Conservation (phyloP, 495 filamentous ascomycete species). For the Annulohypoxylon nitens region DNA sequence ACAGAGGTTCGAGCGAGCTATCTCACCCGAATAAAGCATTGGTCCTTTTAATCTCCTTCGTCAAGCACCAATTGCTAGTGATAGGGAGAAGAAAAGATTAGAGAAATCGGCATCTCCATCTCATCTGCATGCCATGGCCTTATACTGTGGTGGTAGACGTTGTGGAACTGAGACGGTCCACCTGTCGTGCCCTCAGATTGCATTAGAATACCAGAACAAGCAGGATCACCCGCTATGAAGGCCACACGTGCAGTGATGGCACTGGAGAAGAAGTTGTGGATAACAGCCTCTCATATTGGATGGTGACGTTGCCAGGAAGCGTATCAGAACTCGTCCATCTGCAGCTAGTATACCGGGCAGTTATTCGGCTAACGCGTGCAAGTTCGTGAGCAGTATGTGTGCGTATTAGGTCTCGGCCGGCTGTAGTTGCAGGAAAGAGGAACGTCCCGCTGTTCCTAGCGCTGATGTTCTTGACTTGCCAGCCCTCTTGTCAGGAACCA, state of each 20-base stretch:
- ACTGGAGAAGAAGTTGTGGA: constrained; percentile 44
- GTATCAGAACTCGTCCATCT: constrained; percentile 36
- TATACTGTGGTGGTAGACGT: constrained; percentile 43
- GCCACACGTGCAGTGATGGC: constrained; percentile 42
- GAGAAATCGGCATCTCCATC: constrained; percentile 23
- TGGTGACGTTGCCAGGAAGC: constrained; percentile 39
- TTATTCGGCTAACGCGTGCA: constrained; percentile 36
- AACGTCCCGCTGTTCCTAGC: constrained; percentile 40
- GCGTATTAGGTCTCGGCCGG: constrained; percentile 34
- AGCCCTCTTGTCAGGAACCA: constrained; percentile 41
- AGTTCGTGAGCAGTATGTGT: constrained; percentile 34
- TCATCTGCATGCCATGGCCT: constrained; percentile 36
- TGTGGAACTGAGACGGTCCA: constrained; percentile 47
- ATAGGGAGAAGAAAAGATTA: constrained; percentile 11
- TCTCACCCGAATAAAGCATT: constrained; percentile 19
- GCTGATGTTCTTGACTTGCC: constrained; percentile 31
- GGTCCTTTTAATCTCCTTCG: constrained; percentile 19
- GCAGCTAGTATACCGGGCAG: constrained; percentile 38
- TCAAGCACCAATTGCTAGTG: constrained; percentile 11
- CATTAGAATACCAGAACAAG: constrained; percentile 44
- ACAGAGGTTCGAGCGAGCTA: constrained; percentile 17
- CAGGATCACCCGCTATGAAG: constrained; percentile 45
- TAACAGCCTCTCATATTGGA: constrained; percentile 45
- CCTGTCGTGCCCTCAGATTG: constrained; percentile 35
- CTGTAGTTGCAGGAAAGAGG: constrained; percentile 42